These are phyloP conservation scores for Fibroporia radiculosa DNA, from an alignment of 768 basidiomycete species.

Conservation along the genomic window DNA sequence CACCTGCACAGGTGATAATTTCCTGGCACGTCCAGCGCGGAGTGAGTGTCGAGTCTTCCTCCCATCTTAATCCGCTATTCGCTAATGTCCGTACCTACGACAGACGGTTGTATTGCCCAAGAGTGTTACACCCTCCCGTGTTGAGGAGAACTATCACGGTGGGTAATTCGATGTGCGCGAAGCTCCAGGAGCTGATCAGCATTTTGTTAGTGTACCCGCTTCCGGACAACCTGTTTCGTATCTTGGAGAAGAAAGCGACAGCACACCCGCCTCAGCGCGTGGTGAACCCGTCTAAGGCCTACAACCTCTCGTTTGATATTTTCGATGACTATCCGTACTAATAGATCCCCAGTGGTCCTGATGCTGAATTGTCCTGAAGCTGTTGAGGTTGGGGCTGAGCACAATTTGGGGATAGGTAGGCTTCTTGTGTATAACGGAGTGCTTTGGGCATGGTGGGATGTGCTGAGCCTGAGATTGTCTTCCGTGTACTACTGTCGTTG, in stretches of 20 bases:
- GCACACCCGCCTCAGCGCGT: slow-evolving; percentile 50
- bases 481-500: no score
- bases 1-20: slow-evolving; percentile 68
- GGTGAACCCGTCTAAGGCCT: slow-evolving; percentile 50
- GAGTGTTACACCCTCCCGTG: slow-evolving; percentile 61
- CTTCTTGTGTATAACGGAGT: no score
- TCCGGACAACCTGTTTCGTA: slow-evolving; percentile 30
- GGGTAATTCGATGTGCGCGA: slow-evolving; percentile 6
- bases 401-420: no score
- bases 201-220: slow-evolving; percentile 23
- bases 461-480: no score
- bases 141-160: slow-evolving; percentile 67
- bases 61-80: neutral
- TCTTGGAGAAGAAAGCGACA: slow-evolving; percentile 41
- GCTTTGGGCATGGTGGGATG: no score
- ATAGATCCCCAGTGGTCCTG: no score
- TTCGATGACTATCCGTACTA: slow-evolving; percentile 38
- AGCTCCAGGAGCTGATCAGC: neutral
- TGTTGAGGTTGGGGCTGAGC: no score
- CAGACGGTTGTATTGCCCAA: slow-evolving; percentile 72
- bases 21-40: slow-evolving; percentile 76
- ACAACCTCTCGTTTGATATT: slow-evolving; percentile 56
- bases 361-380: no score
- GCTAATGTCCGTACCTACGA: no score
- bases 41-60: slow-evolving; percentile 28